Percentiles rank a stretch among this genome's conserved stretches.
Conservation (phyloP, 2,329 filamentous ascomycete genomes). For the Diaporthe sp. region DNA sequence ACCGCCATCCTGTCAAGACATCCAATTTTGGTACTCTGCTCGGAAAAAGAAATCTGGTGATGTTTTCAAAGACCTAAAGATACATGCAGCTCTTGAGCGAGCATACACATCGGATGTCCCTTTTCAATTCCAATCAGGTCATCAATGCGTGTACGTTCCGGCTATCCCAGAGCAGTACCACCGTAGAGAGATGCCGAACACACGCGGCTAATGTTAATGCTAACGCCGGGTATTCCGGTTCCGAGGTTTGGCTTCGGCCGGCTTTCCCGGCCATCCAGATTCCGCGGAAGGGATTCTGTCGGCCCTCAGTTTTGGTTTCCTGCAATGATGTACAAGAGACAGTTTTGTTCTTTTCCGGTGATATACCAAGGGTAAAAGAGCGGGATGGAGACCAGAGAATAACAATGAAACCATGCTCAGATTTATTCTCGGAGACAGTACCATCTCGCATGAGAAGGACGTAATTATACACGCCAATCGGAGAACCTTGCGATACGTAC, state of each 20-base stretch:
- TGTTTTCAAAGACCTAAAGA: no score
- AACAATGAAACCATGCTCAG: neutral
- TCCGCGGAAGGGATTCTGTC: neutral
- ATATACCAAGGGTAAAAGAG: neutral
- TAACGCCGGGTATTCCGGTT: constrained; percentile 15
- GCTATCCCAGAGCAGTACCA: constrained; percentile 1
- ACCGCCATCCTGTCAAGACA: neutral
- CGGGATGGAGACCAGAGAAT: neutral
- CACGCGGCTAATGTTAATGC: neutral
- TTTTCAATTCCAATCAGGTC: neutral
- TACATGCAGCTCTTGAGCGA: no score
- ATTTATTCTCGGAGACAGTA: neutral
- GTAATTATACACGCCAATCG: neutral
- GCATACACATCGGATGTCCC: neutral
- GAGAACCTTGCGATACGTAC: neutral
- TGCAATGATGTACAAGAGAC: neutral
- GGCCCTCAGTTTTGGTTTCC: neutral
- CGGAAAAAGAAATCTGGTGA: neutral
- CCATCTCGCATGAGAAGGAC: neutral
- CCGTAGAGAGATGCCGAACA: neutral
- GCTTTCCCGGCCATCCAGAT: constrained; percentile 2
- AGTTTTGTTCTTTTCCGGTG: neutral
- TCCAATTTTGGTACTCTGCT: no score
- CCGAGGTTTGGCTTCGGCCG: neutral
- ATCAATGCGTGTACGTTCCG: neutral